phyloP scores from a whole-genome alignment of 345 rosid genomes.

The Sisymbrium irio region DNA sequence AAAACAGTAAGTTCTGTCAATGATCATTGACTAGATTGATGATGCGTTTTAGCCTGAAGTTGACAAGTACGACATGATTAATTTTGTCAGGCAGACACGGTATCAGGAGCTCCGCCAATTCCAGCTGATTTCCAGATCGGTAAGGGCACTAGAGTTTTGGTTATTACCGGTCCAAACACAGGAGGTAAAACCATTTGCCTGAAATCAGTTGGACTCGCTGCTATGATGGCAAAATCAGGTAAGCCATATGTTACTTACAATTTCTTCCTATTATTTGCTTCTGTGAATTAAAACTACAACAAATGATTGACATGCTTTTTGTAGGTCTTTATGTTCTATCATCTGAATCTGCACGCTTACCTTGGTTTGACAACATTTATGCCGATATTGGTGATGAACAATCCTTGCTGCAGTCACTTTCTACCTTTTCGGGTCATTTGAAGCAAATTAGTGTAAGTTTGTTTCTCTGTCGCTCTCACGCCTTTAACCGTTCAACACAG shows the following conservation, averaged over 20 bases:
- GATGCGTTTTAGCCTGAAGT: conserved; percentile 12
- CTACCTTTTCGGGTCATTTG: conserved; percentile 94
- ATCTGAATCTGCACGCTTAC: conserved; percentile 77
- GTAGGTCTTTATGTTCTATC: conserved; percentile 85
- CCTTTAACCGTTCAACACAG: background rate
- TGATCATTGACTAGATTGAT: conserved; percentile 5
- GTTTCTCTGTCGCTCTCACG: conserved; percentile 13
- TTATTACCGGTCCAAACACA: conserved; percentile 94
- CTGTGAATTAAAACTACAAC: background rate
- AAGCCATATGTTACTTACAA: background rate
- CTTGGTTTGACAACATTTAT: conserved; percentile 91
- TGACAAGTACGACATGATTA: background rate
- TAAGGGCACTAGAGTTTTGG: conserved; percentile 64
- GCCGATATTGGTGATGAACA: conserved; percentile 98
- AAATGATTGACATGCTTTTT: background rate
- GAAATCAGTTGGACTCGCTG: conserved; percentile 90
- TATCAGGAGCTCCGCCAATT: conserved; percentile 59
- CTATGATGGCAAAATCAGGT: conserved; percentile 98
- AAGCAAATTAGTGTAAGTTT: conserved; percentile 81
- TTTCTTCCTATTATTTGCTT: conserved; percentile 1
- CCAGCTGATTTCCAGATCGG: conserved; percentile 75
- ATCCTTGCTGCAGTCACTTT: conserved; percentile 82
- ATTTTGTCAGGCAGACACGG: conserved; percentile 50
- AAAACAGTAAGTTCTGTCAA: conserved; percentile 45
- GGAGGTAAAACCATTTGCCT: conserved; percentile 95